Conservation (phyloP, 352 stramenopile species). For the Phytophthora ohioensis region DNA sequence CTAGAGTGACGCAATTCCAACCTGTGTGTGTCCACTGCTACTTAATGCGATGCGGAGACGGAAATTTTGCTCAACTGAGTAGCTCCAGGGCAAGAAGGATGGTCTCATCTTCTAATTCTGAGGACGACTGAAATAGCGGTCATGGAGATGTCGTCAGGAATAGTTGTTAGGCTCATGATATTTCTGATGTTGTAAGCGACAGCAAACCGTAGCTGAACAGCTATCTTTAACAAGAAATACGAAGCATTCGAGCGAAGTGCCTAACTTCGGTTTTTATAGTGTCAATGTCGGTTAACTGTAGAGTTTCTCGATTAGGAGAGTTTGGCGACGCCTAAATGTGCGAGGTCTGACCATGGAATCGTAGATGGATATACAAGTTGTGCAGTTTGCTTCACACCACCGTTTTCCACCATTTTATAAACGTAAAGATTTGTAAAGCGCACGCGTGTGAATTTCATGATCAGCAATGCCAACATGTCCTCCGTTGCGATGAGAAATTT, state of each 20-base stretch:
- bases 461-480: conserved; percentile 38
- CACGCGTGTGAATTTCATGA: conserved; percentile 46
- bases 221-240: too few species aligned
- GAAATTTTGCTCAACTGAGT: background rate
- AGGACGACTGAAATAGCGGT: conserved; percentile 20
- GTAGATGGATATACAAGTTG: conserved; percentile 51
- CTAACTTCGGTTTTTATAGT: too few species aligned
- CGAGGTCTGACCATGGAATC: conserved; percentile 38
- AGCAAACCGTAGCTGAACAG: background rate
- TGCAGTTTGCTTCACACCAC: conserved; percentile 42
- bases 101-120: conserved; percentile 15
- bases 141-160: too few species aligned
- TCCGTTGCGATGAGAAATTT: conserved; percentile 48
- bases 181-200: background rate
- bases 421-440: conserved; percentile 49
- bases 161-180: too few species aligned
- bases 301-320: conserved; percentile 24
- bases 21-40: background rate
- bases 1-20: background rate
- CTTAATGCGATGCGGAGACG: background rate
- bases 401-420: conserved; percentile 38
- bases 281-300: too few species aligned
- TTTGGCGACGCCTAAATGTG: conserved; percentile 40
- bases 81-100: background rate
- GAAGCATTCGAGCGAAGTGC: too few species aligned